These are phyloP conservation scores for Malus hybrid DNA, from an alignment of 331 rosid species.

Conservation along the genomic window DNA sequence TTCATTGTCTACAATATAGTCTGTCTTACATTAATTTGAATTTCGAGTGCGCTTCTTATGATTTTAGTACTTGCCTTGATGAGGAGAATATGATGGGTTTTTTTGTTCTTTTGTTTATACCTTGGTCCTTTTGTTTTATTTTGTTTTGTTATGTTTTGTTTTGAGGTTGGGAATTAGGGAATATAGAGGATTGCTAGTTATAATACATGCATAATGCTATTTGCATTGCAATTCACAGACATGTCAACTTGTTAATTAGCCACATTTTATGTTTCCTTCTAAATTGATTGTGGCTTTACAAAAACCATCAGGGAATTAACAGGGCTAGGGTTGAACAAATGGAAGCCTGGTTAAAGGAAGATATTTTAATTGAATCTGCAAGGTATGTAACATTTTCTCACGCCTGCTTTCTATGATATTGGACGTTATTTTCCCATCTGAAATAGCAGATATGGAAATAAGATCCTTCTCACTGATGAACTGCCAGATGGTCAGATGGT, in stretches of 20 bases:
- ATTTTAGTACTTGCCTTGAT: not conserved
- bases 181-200: not conserved
- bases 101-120: not conserved
- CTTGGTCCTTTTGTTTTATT: not conserved
- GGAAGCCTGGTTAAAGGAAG: slow-evolving; percentile 72
- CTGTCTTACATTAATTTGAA: not conserved
- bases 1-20: not conserved
- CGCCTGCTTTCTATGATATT: slow-evolving; percentile 16
- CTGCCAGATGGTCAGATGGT: slow-evolving; percentile 98
- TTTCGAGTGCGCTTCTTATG: not conserved
- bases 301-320: slow-evolving; percentile 54
- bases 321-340: slow-evolving; percentile 76
- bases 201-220: not conserved
- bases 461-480: slow-evolving; percentile 93
- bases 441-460: slow-evolving; percentile 65
- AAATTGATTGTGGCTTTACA: slow-evolving; percentile 3
- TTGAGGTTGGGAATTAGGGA: not conserved
- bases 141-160: not conserved
- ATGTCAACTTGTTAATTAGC: not conserved
- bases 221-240: not conserved
- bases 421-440: slow-evolving; percentile 25
- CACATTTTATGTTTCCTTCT: not conserved
- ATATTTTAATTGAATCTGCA: slow-evolving; percentile 65
- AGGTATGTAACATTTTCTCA: slow-evolving; percentile 32
- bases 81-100: not conserved